Base-by-base conservation (phyloP, 176 grass and related monocot genomes). In the Oryza meridionalis region DNA sequence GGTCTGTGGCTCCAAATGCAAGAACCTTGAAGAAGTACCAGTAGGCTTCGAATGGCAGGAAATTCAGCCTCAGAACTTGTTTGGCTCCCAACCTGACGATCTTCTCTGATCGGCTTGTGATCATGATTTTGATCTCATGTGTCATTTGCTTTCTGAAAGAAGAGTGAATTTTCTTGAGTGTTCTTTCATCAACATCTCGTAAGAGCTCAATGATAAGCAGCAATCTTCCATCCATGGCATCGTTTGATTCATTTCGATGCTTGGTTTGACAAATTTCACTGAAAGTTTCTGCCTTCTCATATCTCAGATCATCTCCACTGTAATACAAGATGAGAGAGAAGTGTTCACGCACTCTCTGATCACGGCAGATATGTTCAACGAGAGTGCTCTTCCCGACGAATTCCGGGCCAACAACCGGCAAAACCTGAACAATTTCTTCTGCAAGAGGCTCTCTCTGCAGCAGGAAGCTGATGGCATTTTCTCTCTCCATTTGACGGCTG, bases 401-500 rank as follows among this genome's bases (percentile, higher is more conserved):
- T 66, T 2, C 24, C 11, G 40, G 77, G 7, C 77, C 77, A 9
- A 79, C 15, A 6, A 79, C 45, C 6, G 77, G 61, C 16, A 79
- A 63, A 42, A 66, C 77, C 1, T 63, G 61, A 9, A 66, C 17
- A 13, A 4, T 66, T 65, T 6, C 25, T 31, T 0, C 7, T 9
- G n/a, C 58, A 11, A 3, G 5, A 79, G 24, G 77, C 14, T 66
- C 25, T 12, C 15, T 15, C 29, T 66, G 61, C 12, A 79, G 62
- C 40, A 79, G 29, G 40, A 79, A 79, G 8, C 38, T 10, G 9
- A 79, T 6, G 15, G 8, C 9, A 3, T 13, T 38, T 6, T 79
- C 77, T 63, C 62, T 79, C 24, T 79, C 77, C 62, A 66, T 66
- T 7, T 79, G 77, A 25, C 77, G 77, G 49, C 15, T 51, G 49